Evolutionary conservation across 177 flowering plant species (phyloP).

Genomic region (Vitis hybrid): DNA sequence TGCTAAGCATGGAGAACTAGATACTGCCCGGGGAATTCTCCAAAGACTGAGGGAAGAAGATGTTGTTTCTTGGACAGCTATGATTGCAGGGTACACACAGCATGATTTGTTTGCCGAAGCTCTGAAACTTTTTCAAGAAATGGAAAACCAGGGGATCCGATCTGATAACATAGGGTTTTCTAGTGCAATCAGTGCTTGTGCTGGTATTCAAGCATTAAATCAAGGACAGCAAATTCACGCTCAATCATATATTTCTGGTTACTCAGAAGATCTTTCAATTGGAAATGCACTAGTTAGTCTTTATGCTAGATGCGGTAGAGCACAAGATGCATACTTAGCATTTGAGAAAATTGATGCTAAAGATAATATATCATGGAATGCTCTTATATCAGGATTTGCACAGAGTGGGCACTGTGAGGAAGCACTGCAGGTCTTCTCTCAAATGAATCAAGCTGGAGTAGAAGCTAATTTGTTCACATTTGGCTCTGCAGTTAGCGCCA

Average conservation of each 20-base stretch:
- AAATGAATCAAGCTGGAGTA: constrained; percentile 41
- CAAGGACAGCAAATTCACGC: constrained; percentile 58
- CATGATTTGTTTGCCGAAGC: constrained; percentile 45
- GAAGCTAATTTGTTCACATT: constrained; percentile 44
- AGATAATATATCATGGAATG: constrained; percentile 58
- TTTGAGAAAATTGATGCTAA: constrained; percentile 38
- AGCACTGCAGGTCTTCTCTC: constrained; percentile 44
- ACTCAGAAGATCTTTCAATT: constrained; percentile 45
- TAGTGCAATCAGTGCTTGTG: constrained; percentile 59
- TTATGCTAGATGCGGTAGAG: constrained; percentile 52
- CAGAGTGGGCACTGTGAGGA: constrained; percentile 55
- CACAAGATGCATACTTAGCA: constrained; percentile 40
- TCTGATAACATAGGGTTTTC: constrained; percentile 50
- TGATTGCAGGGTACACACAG: constrained; percentile 53
- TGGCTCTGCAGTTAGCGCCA: constrained; percentile 55
- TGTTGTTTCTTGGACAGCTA: constrained; percentile 61
- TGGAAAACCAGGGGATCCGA: constrained; percentile 40
- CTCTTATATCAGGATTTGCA: constrained; percentile 52
- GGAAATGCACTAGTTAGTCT: constrained; percentile 52
- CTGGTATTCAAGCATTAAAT: constrained; percentile 45
- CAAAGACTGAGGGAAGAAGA: constrained; percentile 39
- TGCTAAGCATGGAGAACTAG: constrained; percentile 43
- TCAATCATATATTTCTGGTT: constrained; percentile 42
- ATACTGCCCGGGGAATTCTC: constrained; percentile 38
- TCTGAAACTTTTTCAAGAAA: constrained; percentile 42